Conservation (phyloP, 345 rosid species). For the Camelina sativa region DNA sequence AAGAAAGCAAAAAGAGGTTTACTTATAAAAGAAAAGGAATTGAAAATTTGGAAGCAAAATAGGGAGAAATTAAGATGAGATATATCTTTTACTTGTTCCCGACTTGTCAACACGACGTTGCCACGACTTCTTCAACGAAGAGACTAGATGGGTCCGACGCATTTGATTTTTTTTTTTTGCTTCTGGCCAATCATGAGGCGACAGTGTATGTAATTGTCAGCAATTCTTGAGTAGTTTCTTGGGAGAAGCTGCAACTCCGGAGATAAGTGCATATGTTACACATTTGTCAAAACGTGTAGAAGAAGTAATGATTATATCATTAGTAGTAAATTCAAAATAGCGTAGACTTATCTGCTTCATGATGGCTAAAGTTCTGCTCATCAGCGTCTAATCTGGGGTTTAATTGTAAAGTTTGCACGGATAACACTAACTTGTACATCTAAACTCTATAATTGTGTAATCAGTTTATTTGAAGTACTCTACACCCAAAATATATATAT, state of each 20-base stretch:
- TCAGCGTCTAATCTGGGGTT: too few relatives aligned
- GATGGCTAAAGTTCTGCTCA: neutral
- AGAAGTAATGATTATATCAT: conserved; percentile 4
- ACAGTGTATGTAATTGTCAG: conserved; percentile 7
- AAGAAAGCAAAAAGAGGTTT: neutral
- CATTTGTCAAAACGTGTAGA: conserved; percentile 29
- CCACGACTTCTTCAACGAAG: conserved; percentile 37
- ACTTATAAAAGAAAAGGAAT: neutral
- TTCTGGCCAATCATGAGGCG: conserved; percentile 18
- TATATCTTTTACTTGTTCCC: conserved; percentile 27
- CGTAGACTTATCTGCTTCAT: conserved; percentile 1
- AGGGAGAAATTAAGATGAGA: conserved; percentile 4
- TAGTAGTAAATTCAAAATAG: neutral
- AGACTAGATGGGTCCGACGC: conserved; percentile 36
- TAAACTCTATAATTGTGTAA: too few relatives aligned
- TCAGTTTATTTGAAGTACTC: too few relatives aligned
- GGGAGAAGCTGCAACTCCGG: conserved; percentile 35
- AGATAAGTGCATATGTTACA: conserved; percentile 17
- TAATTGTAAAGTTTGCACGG: conserved; percentile 34
- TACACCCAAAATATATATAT: too few relatives aligned
- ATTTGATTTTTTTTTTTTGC: conserved; percentile 8
- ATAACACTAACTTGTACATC: neutral
- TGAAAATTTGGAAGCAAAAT: conserved; percentile 35
- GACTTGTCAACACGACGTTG: conserved; percentile 47
- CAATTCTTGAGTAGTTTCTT: conserved; percentile 30